These are phyloP conservation scores for Anisogramma anomala DNA, from an alignment of 2,329 filamentous ascomycete species.

Conservation along the genomic window DNA sequence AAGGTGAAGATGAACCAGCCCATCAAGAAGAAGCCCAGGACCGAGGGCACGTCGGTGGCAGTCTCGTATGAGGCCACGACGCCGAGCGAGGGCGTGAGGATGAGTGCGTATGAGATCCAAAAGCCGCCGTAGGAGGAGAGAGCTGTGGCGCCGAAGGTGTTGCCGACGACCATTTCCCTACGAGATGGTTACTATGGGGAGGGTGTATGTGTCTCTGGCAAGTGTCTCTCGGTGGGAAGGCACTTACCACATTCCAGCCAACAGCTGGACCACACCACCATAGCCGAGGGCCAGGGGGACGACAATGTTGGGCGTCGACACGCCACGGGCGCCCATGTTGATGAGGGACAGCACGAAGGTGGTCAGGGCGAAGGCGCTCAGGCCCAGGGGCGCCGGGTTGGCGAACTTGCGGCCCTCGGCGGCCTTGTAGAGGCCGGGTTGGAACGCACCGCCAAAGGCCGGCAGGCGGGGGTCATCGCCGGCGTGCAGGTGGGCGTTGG, in stretches of 20 bases:
- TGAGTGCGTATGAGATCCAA: constrained; percentile 66
- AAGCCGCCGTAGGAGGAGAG: constrained; percentile 75
- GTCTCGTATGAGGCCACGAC: constrained; percentile 34
- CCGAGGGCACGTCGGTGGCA: constrained; percentile 40
- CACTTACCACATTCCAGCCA: constrained; percentile 77
- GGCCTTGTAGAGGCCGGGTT: constrained; percentile 56
- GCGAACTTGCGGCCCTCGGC: constrained; percentile 59
- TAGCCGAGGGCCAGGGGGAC: constrained; percentile 62
- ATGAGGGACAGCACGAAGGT: constrained; percentile 68
- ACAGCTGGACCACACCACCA: constrained; percentile 65
- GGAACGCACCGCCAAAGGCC: constrained; percentile 62
- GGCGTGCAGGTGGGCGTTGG: constrained; percentile 24
- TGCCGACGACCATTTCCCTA: constrained; percentile 79
- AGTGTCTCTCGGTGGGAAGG: no score
- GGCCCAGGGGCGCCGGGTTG: constrained; percentile 68
- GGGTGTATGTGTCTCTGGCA: no score
- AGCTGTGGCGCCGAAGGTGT: constrained; percentile 76
- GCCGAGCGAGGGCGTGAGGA: constrained; percentile 49
- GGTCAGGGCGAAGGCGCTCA: constrained; percentile 69
- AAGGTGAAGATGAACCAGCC: constrained; percentile 82
- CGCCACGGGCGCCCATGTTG: constrained; percentile 54
- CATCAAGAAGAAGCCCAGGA: constrained; percentile 62
- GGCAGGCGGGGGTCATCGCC: constrained; percentile 31
- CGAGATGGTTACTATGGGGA: no score
- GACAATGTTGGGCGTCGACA: constrained; percentile 53